phyloP scores from a whole-genome alignment of 1,284 basidiomycete genomes.

The Vanrija sp. region DNA sequence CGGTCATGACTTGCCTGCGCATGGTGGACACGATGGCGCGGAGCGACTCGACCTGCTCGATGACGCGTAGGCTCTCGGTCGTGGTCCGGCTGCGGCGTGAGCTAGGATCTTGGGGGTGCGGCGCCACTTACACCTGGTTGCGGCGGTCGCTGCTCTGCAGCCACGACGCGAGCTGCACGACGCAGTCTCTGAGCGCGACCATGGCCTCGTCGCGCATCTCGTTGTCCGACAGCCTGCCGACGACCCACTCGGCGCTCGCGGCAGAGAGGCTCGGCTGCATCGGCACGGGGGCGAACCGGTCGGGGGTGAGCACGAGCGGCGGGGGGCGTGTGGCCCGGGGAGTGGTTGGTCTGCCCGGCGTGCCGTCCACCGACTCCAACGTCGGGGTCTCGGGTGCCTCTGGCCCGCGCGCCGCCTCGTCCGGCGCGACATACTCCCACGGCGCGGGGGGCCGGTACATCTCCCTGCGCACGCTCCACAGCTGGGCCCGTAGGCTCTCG shows the following conservation, averaged over 20 bases:
- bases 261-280: neutral
- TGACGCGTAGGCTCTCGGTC: conserved; percentile 66
- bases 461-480: conserved; percentile 48
- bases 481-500: conserved; percentile 58
- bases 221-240: too few relatives aligned
- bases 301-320: neutral
- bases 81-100: conserved; percentile 47
- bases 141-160: conserved; percentile 35
- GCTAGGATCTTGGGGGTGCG: neutral
- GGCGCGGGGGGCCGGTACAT: neutral
- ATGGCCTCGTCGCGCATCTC: neutral
- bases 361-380: neutral
- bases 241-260: conserved; percentile 6
- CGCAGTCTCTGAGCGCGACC: conserved; percentile 19
- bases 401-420: neutral
- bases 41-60: conserved; percentile 70
- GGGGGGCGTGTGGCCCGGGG: neutral
- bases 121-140: conserved; percentile 30
- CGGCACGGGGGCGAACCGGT: neutral
- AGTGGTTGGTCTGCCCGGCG: too few relatives aligned
- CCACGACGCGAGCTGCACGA: conserved; percentile 30
- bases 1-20: conserved; percentile 58
- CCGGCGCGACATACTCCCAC: neutral
- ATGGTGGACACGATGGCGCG: conserved; percentile 70
- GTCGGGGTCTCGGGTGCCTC: neutral